Base-by-base conservation (phyloP, 257 asterid genomes). In the Lycium barbarum region DNA sequence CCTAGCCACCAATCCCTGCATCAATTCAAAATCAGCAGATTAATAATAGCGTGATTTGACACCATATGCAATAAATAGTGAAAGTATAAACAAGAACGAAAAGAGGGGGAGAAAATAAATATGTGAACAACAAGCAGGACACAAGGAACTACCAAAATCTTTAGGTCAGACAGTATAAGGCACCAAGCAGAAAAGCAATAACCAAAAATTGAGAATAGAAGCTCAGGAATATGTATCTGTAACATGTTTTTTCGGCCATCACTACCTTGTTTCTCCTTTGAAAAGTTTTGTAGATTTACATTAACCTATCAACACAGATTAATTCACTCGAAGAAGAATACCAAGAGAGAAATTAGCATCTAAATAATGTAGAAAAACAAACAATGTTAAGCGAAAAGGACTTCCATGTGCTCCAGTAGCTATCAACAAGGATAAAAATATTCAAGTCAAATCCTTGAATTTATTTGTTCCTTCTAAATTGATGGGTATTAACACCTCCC, bases 1-100 rank as follows among this genome's bases (percentile, higher is more conserved):
- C 57, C 88, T 86, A 82, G 79, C 85, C 85, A 72, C 65, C 83
- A 73, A 86, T 62, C 14, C 85, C 88, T 82, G 88, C 65, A 62
- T 35, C 22, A 62, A 74, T 68, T 45, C 57, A 82, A 71, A 85
- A 57, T 17, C 68, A 70, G 83, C 13, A 70, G 11, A 49, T 59
- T 49, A 62, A 15, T 47, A 82, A 20, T 3, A 70, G 55, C 51
- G 6, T 18, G 79, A 84, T 8, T 84, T 36, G 83, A 62, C 7
- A 84, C 45, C 47, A 49, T 51, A 51, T 20, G 47, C 26, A 51
- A 14, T 26, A 76, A 7, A 76, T 51, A 76, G 22, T 26, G 4
- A 26, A 76, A 26, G 63, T 35, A 66, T 66, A 66, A 4, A 66
- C 73, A 13, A 66, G 26, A 47, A 74, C 45, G 80, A 74, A 45